A percentile compares a stretch with the other conserved stretches of the same genome.
phyloP scores from a whole-genome alignment of 164 flowering plant genomes.

The Annona squamosa region DNA sequence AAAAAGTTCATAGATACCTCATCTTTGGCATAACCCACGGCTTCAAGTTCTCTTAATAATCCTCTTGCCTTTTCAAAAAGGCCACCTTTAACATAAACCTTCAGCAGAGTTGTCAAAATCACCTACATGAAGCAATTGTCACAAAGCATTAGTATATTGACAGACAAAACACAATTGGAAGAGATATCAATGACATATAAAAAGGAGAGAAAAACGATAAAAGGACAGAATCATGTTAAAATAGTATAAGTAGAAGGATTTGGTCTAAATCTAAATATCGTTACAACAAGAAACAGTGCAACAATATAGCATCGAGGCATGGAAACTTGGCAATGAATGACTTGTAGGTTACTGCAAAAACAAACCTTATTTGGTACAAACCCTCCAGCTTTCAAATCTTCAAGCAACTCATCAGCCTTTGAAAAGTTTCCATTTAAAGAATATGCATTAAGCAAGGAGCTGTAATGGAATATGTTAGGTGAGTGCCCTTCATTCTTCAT shows the following conservation, averaged over 20 bases:
- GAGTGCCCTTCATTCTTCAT: slow-evolving; percentile 74
- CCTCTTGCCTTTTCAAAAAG: slow-evolving; percentile 73
- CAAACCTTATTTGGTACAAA: slow-evolving; percentile 89
- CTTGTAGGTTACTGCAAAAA: slow-evolving; percentile 17
- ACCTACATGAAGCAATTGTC: slow-evolving; percentile 45
- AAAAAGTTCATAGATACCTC: slow-evolving; percentile 42
- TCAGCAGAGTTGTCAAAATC: slow-evolving; percentile 69
- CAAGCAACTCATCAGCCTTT: slow-evolving; percentile 68
- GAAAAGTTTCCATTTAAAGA: slow-evolving; percentile 51
- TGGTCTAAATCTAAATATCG: not conserved
- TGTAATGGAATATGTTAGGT: slow-evolving; percentile 76
- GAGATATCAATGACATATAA: not conserved
- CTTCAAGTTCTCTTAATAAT: slow-evolving; percentile 53
- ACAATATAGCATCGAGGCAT: not conserved
- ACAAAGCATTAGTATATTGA: not conserved
- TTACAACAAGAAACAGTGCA: not conserved
- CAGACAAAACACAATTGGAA: not conserved
- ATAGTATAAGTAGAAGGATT: not conserved
- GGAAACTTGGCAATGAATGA: not conserved
- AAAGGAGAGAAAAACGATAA: not conserved
- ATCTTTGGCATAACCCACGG: slow-evolving; percentile 62
- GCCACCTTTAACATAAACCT: slow-evolving; percentile 84
- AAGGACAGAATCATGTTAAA: not conserved
- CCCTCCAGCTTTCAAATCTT: slow-evolving; percentile 77
- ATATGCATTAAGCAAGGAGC: slow-evolving; percentile 88